Percentiles rank a stretch among this genome's conserved stretches.
These are phyloP conservation scores for Gymnopilus junonius DNA, from an alignment of 768 basidiomycete genomes.

Conservation along the genomic window DNA sequence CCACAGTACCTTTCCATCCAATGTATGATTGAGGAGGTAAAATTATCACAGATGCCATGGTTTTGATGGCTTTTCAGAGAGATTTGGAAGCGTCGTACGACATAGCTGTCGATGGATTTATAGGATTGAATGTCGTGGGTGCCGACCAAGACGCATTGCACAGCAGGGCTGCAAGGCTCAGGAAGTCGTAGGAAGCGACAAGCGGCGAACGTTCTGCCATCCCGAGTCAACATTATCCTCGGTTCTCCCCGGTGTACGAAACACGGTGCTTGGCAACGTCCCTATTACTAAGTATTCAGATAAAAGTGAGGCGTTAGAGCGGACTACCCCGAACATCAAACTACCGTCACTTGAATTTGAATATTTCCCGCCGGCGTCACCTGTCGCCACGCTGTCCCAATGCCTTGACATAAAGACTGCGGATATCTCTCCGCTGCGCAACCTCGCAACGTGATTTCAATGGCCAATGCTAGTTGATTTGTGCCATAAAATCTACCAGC, in stretches of 20 bases:
- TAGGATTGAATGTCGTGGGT: background rate
- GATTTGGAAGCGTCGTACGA: background rate
- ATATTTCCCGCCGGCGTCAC: background rate
- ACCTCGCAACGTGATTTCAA: no score
- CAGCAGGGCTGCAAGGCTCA: no score
- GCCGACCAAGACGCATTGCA: background rate
- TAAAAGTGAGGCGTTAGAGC: background rate
- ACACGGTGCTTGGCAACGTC: background rate
- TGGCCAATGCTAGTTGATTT: no score
- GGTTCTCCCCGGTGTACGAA: background rate
- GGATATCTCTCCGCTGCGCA: no score
- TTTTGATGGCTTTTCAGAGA: background rate
- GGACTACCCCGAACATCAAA: background rate
- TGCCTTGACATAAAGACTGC: background rate
- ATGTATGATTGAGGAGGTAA: background rate
- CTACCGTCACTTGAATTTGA: background rate
- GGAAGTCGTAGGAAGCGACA: background rate
- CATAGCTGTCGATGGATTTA: background rate
- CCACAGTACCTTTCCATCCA: slow-evolving; percentile 5
- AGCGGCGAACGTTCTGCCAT: background rate
- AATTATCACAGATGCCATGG: background rate
- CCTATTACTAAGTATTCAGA: no score
- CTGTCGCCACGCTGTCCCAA: background rate
- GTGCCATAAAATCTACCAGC: no score
- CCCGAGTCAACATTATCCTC: background rate